A percentile compares a stretch with the other conserved stretches of the same genome.
Conservation (phyloP, 257 asterid species). For the Cruciata laevipes region DNA sequence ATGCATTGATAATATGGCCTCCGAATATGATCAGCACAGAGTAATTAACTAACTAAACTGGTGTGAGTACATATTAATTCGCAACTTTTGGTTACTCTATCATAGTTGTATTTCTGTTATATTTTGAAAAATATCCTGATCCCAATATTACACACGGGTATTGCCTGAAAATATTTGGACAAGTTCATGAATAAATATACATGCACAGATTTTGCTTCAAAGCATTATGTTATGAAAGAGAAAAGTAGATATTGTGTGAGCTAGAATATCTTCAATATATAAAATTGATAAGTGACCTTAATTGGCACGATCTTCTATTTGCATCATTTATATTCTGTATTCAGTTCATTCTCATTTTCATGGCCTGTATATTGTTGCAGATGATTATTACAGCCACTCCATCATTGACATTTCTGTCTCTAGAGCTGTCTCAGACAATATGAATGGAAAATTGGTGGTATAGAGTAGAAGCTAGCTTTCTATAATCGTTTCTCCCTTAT, state of each 20-base stretch:
- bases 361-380: slow-evolving; percentile 40
- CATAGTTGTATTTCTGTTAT: neutral
- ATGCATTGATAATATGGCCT: neutral
- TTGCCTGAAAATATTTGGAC: neutral
- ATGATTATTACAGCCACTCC: slow-evolving; percentile 36
- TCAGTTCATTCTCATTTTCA: slow-evolving; percentile 14
- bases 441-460: slow-evolving; percentile 67
- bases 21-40: neutral
- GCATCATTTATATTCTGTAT: neutral
- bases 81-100: neutral
- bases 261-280: neutral
- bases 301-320: neutral
- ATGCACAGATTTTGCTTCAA: neutral
- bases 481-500: slow-evolving; percentile 17
- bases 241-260: neutral
- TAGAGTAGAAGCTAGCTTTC: slow-evolving; percentile 1
- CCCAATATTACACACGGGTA: neutral
- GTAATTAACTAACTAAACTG: neutral
- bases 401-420: slow-evolving; percentile 61
- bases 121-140: neutral
- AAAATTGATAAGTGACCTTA: neutral
- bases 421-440: slow-evolving; percentile 49
- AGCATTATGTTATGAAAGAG: neutral
- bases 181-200: neutral
- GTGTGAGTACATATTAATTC: neutral